Conservation (phyloP, 2,329 filamentous ascomycete species). For the Penicillium rolfsii region DNA sequence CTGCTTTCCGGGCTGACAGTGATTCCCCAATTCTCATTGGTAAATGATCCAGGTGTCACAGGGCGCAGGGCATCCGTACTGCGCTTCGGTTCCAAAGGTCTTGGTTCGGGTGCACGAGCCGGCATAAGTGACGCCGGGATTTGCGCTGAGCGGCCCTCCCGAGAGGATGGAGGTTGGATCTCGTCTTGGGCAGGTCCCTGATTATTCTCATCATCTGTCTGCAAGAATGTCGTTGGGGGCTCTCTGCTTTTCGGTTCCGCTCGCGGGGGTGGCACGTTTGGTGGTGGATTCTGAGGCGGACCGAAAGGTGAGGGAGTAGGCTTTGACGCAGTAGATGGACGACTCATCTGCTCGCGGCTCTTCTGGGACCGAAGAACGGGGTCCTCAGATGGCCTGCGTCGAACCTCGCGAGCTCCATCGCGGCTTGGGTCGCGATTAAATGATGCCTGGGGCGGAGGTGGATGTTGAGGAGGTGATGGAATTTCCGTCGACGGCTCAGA, state of each 20-base stretch:
- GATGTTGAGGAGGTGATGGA: conserved; percentile 29
- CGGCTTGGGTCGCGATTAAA: conserved; percentile 42
- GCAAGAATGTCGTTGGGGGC: conserved; percentile 18
- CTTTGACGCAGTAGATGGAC: conserved; percentile 43
- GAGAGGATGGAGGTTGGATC: conserved; percentile 33
- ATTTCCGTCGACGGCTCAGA: conserved; percentile 29
- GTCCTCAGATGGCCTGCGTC: conserved; percentile 42
- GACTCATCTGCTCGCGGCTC: conserved; percentile 47
- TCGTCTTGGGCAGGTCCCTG: conserved; percentile 27
- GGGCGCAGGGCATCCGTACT: conserved; percentile 36
- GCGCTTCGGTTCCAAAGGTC: conserved; percentile 24
- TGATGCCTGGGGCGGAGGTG: conserved; percentile 32
- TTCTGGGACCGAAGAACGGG: conserved; percentile 40
- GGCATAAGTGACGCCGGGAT: conserved; percentile 8
- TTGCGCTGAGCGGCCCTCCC: conserved; percentile 25
- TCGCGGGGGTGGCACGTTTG: conserved; percentile 23
- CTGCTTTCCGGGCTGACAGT: conserved; percentile 30
- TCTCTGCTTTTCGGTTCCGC: conserved; percentile 33
- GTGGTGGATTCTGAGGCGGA: conserved; percentile 33
- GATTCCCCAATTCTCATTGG: conserved; percentile 27
- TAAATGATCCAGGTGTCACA: conserved; percentile 34
- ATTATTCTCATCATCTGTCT: conserved; percentile 26
- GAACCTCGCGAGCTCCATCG: conserved; percentile 38
- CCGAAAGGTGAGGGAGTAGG: conserved; percentile 38
- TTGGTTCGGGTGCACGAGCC: conserved; percentile 10